These are phyloP conservation scores for Ustilago lituana DNA, from an alignment of 1,284 basidiomycete species.

Conservation along the genomic window DNA sequence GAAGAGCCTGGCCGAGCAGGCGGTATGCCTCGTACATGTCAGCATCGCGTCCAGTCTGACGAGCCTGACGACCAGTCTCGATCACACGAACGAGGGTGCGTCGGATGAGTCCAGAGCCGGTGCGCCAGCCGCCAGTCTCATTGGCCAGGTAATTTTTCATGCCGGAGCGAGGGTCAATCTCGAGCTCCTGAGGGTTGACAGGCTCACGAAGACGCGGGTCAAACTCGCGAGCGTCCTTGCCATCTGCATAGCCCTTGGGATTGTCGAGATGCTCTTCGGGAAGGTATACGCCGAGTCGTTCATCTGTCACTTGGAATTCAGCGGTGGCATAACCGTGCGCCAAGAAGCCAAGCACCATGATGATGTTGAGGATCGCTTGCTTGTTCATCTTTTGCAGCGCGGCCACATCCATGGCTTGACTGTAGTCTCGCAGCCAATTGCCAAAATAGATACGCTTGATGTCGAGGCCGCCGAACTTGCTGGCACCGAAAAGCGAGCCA, in stretches of 20 bases:
- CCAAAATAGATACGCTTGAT: slow-evolving; percentile 66
- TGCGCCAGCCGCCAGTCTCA: slow-evolving; percentile 79
- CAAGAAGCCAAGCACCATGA: slow-evolving; percentile 72
- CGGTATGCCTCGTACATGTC: slow-evolving; percentile 78
- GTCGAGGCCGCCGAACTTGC: slow-evolving; percentile 63
- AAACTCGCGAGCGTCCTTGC: slow-evolving; percentile 79
- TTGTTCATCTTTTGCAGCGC: slow-evolving; percentile 69
- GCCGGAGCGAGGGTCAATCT: slow-evolving; percentile 84
- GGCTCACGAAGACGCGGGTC: slow-evolving; percentile 81
- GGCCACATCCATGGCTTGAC: slow-evolving; percentile 72
- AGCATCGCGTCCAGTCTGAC: slow-evolving; percentile 70
- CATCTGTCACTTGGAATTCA: slow-evolving; percentile 89
- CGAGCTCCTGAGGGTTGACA: slow-evolving; percentile 80
- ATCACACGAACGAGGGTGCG: slow-evolving; percentile 79
- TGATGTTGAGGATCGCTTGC: slow-evolving; percentile 85
- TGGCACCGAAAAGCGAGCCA: slow-evolving; percentile 45
- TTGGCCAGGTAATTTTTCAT: slow-evolving; percentile 98
- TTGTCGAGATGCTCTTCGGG: slow-evolving; percentile 82
- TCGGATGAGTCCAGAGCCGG: slow-evolving; percentile 83
- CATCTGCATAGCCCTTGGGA: slow-evolving; percentile 73
- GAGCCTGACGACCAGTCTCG: slow-evolving; percentile 72
- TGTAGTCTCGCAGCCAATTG: slow-evolving; percentile 61
- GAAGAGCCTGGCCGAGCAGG: slow-evolving; percentile 70
- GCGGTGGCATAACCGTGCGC: slow-evolving; percentile 71
- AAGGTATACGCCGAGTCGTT: slow-evolving; percentile 86